Evolutionary conservation across 129 eudicot species (phyloP).

Genomic region (Centrapalus pauciflorus): DNA sequence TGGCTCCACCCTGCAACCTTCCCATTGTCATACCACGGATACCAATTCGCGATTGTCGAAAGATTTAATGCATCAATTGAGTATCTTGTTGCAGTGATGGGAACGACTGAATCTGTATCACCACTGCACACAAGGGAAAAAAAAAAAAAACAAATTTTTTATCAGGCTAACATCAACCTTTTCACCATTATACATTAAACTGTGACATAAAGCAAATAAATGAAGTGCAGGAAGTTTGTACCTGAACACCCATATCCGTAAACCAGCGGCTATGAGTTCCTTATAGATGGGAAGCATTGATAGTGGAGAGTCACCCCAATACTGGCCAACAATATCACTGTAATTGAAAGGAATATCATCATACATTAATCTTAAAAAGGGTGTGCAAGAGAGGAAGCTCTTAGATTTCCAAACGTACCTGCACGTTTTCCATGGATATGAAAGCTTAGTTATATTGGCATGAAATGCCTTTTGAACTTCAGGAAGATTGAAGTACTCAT

Average conservation of each 20-base stretch:
- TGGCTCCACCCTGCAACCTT: slow-evolving; percentile 98
- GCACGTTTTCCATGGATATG: slow-evolving; percentile 91
- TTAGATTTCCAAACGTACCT: slow-evolving; percentile 35
- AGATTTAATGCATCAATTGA: slow-evolving; percentile 81
- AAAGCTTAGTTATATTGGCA: slow-evolving; percentile 59
- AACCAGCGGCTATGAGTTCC: slow-evolving; percentile 84
- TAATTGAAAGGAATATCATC: neutral
- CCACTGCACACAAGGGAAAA: too few relatives aligned
- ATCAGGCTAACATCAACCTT: neutral
- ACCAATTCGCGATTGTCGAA: slow-evolving; percentile 67
- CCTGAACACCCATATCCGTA: slow-evolving; percentile 93
- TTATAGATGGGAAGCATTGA: slow-evolving; percentile 90
- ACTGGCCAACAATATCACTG: slow-evolving; percentile 75
- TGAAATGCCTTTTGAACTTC: slow-evolving; percentile 94
- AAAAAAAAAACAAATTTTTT: neutral
- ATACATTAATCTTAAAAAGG: neutral
- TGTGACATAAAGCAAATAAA: neutral
- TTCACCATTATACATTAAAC: too few relatives aligned
- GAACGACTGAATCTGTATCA: slow-evolving; percentile 88
- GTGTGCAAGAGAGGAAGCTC: neutral
- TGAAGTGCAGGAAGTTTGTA: slow-evolving; percentile 14
- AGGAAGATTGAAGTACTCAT: slow-evolving; percentile 68
- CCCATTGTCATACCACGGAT: slow-evolving; percentile 71
- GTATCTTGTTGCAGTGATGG: slow-evolving; percentile 76
- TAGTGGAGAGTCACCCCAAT: slow-evolving; percentile 87